Conservation (phyloP, 2,329 filamentous ascomycete species). For the Hymenoscyphus albidus region DNA sequence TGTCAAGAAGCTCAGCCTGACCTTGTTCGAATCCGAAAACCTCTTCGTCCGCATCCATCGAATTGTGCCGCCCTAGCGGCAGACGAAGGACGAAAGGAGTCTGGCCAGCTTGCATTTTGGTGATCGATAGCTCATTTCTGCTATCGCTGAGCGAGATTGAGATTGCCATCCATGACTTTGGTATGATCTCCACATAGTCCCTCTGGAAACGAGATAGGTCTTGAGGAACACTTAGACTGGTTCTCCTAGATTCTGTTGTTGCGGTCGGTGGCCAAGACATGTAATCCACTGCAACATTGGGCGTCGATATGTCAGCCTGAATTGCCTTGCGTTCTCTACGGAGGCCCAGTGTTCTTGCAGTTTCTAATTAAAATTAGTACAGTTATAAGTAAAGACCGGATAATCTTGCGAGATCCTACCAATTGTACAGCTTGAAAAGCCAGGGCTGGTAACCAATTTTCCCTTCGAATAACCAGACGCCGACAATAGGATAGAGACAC, state of each 20-base stretch:
- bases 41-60: constrained; percentile 74
- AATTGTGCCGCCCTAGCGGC: constrained; percentile 77
- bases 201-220: constrained; percentile 66
- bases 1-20: constrained; percentile 73
- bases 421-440: constrained; percentile 58
- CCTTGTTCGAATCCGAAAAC: constrained; percentile 82
- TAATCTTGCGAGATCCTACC: constrained; percentile 22
- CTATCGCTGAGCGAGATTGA: constrained; percentile 82
- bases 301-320: constrained; percentile 28
- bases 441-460: constrained; percentile 46
- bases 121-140: constrained; percentile 79
- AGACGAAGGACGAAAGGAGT: constrained; percentile 83
- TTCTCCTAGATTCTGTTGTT: constrained; percentile 40
- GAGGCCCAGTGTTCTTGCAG: constrained; percentile 66
- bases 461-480: constrained; percentile 51
- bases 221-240: constrained; percentile 45
- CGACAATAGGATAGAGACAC: constrained; percentile 61
- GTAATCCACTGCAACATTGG: constrained; percentile 22
- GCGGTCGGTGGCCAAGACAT: constrained; percentile 44
- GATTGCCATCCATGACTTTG: constrained; percentile 76
- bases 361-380: constrained; percentile 42
- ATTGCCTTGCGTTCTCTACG: constrained; percentile 58
- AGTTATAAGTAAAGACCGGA: neutral
- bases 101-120: constrained; percentile 72
- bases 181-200: constrained; percentile 82